These are phyloP conservation scores for Yueomyces sp. DNA, from an alignment of 805 yeast genomes.

Conservation along the genomic window DNA sequence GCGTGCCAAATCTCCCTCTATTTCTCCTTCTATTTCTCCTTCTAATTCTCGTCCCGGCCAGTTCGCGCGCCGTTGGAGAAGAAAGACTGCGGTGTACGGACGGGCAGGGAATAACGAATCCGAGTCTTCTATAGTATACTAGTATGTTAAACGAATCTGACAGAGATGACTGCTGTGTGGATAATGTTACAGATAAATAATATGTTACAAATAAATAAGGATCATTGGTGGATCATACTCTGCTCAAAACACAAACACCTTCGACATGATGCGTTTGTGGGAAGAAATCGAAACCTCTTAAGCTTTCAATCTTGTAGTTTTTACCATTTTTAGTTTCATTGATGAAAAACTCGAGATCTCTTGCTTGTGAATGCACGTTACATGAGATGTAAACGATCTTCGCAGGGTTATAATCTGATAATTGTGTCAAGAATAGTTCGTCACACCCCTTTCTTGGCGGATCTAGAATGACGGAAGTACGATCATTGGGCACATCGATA, in stretches of 20 bases:
- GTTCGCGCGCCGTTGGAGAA: too few relatives aligned
- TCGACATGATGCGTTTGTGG: slow-evolving; percentile 92
- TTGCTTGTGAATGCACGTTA: slow-evolving; percentile 94
- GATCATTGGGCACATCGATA: slow-evolving; percentile 57
- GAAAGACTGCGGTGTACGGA: too few relatives aligned
- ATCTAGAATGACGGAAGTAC: slow-evolving; percentile 84
- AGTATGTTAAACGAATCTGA: too few relatives aligned
- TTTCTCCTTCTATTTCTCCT: too few relatives aligned
- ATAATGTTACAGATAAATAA: too few relatives aligned
- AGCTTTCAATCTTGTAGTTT: slow-evolving; percentile 59
- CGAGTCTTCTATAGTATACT: too few relatives aligned
- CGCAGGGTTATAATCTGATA: slow-evolving; percentile 71
- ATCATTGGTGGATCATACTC: slow-evolving; percentile 7
- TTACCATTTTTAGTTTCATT: slow-evolving; percentile 48
- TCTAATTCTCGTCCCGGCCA: too few relatives aligned
- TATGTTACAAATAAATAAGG: too few relatives aligned
- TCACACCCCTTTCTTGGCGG: slow-evolving; percentile 98
- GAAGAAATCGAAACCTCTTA: slow-evolving; percentile 93
- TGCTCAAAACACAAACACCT: slow-evolving; percentile 60
- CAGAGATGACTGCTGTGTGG: too few relatives aligned
- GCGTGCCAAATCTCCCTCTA: too few relatives aligned
- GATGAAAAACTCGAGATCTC: slow-evolving; percentile 79
- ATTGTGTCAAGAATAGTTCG: slow-evolving; percentile 70
- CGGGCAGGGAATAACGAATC: too few relatives aligned
- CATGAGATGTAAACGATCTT: slow-evolving; percentile 91